These are phyloP conservation scores for Coemansia sp. DNA, from an alignment of 192 early-diverging fungal species.

Conservation along the genomic window DNA sequence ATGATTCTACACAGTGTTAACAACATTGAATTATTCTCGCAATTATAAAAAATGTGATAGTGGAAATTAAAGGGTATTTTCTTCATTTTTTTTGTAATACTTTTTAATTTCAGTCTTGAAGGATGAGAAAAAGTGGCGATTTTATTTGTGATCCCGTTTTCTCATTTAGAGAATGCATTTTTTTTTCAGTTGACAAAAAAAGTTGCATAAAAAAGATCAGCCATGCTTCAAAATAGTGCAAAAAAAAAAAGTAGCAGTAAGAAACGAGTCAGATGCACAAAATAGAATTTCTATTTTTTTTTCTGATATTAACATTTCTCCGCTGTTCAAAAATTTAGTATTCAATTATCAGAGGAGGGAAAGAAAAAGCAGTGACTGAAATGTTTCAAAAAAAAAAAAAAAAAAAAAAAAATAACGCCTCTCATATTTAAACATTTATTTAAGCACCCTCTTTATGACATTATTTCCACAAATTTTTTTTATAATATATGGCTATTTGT, in stretches of 20 bases:
- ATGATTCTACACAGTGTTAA: neutral
- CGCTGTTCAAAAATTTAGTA: too few relatives aligned
- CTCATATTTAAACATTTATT: too few relatives aligned
- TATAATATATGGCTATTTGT: too few relatives aligned
- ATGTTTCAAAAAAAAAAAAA: too few relatives aligned
- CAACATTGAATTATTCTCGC: neutral
- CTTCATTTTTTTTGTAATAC: neutral
- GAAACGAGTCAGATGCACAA: slow-evolving; percentile 4
- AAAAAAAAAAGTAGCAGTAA: slow-evolving; percentile 1
- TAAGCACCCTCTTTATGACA: too few relatives aligned
- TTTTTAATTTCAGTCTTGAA: neutral
- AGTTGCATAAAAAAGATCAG: slow-evolving; percentile 1
- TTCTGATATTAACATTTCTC: neutral
- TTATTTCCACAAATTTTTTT: too few relatives aligned
- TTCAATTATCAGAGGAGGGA: neutral
- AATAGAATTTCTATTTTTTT: neutral
- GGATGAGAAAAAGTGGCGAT: neutral
- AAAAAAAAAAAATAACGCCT: too few relatives aligned
- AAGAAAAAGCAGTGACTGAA: too few relatives aligned
- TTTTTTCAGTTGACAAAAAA: neutral
- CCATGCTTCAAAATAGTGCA: slow-evolving; percentile 1
- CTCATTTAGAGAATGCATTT: neutral
- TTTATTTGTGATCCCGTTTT: neutral
- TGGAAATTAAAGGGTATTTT: neutral
- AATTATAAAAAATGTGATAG: neutral